Evolutionary conservation across 495 filamentous ascomycete species (phyloP).

Genomic region (Penicillium lagena): DNA sequence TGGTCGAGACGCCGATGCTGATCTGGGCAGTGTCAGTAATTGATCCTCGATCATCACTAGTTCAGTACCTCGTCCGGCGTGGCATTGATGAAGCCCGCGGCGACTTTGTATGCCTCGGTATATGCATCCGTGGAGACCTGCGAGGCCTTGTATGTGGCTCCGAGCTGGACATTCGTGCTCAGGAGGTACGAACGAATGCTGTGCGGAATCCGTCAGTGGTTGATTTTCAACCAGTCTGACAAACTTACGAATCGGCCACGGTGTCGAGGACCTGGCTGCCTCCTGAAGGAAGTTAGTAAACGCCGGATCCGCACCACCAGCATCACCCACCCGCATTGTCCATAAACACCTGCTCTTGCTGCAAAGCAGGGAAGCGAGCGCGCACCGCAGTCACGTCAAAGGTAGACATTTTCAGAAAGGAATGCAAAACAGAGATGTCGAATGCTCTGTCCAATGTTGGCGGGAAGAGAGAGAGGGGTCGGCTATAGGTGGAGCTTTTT

Average conservation of each 20-base stretch:
- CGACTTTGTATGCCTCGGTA: slow-evolving; percentile 48
- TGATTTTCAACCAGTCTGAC: too few species aligned
- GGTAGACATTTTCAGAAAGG: slow-evolving; percentile 6
- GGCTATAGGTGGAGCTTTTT: not conserved
- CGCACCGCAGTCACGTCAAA: slow-evolving; percentile 52
- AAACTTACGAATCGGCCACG: slow-evolving; percentile 57
- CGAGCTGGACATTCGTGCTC: slow-evolving; percentile 66
- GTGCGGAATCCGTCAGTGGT: not conserved
- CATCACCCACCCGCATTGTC: slow-evolving; percentile 52
- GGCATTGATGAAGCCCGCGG: slow-evolving; percentile 64
- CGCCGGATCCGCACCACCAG: not conserved
- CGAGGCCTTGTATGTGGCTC: slow-evolving; percentile 54
- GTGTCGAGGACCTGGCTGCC: slow-evolving; percentile 61
- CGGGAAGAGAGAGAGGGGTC: not conserved
- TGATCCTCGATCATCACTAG: not conserved
- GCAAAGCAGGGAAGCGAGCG: slow-evolving; percentile 57
- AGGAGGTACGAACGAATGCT: slow-evolving; percentile 60
- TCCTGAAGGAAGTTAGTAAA: slow-evolving; percentile 23
- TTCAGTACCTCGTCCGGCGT: slow-evolving; percentile 45
- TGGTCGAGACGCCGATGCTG: slow-evolving; percentile 58
- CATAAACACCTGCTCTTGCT: slow-evolving; percentile 60
- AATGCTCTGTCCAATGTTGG: not conserved
- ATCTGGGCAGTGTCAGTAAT: slow-evolving; percentile 8
- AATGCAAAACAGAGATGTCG: not conserved
- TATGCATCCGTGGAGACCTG: slow-evolving; percentile 50